Percentiles rank a stretch among this genome's conserved stretches.
These are phyloP conservation scores for Termitomyces sp. DNA, from an alignment of 768 basidiomycete species.

Conservation along the genomic window DNA sequence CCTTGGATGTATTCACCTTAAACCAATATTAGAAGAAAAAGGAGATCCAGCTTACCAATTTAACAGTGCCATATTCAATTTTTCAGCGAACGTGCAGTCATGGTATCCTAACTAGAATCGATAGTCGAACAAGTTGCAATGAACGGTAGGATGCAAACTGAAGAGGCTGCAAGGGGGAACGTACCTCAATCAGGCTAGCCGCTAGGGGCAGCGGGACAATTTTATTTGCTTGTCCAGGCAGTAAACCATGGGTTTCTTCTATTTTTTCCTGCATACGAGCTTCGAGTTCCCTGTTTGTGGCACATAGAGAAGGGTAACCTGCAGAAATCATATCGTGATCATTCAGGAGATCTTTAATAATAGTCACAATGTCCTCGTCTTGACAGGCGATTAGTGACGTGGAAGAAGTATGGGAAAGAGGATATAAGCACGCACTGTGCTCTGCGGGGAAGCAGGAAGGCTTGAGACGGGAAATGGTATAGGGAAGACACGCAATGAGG, in stretches of 20 bases:
- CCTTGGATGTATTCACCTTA: conserved; percentile 4
- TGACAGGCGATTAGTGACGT: not conserved
- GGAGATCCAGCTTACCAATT: conserved; percentile 10
- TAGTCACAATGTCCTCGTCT: not conserved
- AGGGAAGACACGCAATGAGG: not conserved
- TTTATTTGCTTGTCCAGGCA: not conserved
- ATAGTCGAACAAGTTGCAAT: not conserved
- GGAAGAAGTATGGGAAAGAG: not conserved
- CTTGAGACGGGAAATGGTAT: not conserved
- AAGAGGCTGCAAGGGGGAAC: not conserved
- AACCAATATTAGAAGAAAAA: not conserved
- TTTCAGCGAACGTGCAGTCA: conserved; percentile 11
- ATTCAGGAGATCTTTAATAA: not conserved
- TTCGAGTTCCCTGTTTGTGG: conserved; percentile 8
- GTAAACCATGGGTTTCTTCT: not conserved
- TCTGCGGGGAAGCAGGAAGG: not conserved
- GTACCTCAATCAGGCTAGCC: conserved; percentile 10
- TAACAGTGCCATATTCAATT: conserved; percentile 10
- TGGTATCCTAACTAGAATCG: conserved; percentile 14
- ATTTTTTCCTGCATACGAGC: conserved; percentile 5
- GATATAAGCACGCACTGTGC: not conserved
- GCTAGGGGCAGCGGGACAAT: not conserved
- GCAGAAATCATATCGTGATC: not conserved
- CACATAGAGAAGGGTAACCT: not conserved
- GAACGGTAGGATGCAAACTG: too few species aligned